Base-by-base conservation (phyloP, 768 basidiomycete species). In the Termitomyces sp. region DNA sequence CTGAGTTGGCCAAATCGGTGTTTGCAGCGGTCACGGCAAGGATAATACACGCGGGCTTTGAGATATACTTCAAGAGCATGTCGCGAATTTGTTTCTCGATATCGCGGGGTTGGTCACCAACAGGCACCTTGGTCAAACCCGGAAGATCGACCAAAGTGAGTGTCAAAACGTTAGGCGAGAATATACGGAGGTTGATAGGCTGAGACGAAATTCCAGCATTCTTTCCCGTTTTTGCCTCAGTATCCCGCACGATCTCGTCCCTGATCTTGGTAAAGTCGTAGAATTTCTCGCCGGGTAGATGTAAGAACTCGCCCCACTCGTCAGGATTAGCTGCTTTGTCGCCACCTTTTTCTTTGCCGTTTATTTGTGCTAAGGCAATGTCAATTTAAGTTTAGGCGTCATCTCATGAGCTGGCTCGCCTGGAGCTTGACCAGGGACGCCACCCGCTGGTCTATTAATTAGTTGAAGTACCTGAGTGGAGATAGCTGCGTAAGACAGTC, bases 281-380 rank as follows among this genome's bases (percentile, higher is more conserved):
- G 73, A 98, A 95, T 74, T 98, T 99, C 76, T 98, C 91, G 56
- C 91, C 90, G 0, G 96, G 97, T 36, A 98, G 81, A 64, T 94
- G 94, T 29, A 98, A 78, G 80, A 99, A 99, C 73, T 99, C 97
- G 63, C 96, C 97, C 97, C 97, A 99, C 71, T 98, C 97, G 63
- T 97, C 86, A 52, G 85, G 77, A 68, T 98, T 98, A 71, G 89
- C 91, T 27, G 82, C 76, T 57, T 88, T 85, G 73, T 91, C 90
- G 29, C 72, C 67, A 11, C 76, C 76, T 61, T 79, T 75, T 48
- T 80, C 80, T 47, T 73, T 69, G 23, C 77, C 80, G 58, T 78
- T 77, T 22, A 74, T 64, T 68, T 71, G 63, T 56, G 72, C 76
- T 74, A 60, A 38, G 56, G 57, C 66, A 56, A 61, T 64, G 63